Evolutionary conservation across 129 eudicot species (phyloP).

Genomic region (Logfia minima): DNA sequence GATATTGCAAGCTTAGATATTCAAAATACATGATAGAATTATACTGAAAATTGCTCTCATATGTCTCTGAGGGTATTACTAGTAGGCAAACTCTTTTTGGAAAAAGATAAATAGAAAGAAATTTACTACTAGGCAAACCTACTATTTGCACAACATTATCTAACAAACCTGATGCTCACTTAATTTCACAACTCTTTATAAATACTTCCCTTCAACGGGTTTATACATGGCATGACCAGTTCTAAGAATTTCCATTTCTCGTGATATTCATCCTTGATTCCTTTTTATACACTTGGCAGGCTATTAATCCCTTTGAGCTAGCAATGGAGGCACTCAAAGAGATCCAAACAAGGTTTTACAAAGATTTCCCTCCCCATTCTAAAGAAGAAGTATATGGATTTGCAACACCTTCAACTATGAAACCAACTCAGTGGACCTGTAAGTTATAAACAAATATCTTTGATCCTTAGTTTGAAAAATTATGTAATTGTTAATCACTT

Average conservation of each 20-base stretch:
- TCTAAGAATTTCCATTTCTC: background rate
- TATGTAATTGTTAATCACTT: background rate
- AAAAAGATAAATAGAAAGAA: no score
- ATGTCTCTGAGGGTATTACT: background rate
- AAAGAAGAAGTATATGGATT: slow-evolving; percentile 75
- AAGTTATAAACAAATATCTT: slow-evolving; percentile 37
- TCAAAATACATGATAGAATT: background rate
- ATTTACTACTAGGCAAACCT: background rate
- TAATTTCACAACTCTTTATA: background rate
- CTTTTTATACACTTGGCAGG: slow-evolving; percentile 39
- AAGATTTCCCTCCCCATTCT: slow-evolving; percentile 86
- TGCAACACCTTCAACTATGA: slow-evolving; percentile 96
- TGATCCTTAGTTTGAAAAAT: background rate
- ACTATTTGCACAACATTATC: background rate
- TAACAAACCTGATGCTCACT: background rate
- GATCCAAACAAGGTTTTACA: slow-evolving; percentile 77
- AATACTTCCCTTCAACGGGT: background rate
- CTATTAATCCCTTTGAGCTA: slow-evolving; percentile 86
- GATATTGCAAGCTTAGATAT: background rate
- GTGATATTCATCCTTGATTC: slow-evolving; percentile 2
- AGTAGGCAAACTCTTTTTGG: background rate
- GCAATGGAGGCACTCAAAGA: slow-evolving; percentile 87
- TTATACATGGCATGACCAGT: background rate
- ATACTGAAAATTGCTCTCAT: background rate
- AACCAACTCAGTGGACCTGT: slow-evolving; percentile 94